phyloP scores from a whole-genome alignment of 1,139 yeast species.

The Diutina pseudorugosa region DNA sequence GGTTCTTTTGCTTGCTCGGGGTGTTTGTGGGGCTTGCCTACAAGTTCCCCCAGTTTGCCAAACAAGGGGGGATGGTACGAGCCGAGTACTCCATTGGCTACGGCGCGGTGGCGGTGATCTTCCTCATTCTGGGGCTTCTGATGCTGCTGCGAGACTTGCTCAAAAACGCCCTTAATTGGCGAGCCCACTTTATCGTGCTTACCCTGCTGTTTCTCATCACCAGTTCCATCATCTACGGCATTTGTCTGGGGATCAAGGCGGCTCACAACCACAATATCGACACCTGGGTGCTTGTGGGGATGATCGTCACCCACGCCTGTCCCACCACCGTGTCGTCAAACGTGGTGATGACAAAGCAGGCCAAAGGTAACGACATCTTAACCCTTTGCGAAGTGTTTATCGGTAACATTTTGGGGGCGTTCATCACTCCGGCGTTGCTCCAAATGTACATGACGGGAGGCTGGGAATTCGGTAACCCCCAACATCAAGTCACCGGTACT shows the following conservation, averaged over 20 bases:
- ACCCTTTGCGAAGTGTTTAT: conserved; percentile 77
- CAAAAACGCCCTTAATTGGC: conserved; percentile 57
- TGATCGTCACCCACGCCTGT: conserved; percentile 72
- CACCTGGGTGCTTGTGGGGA: conserved; percentile 65
- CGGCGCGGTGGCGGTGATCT: conserved; percentile 79
- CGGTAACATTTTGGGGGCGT: conserved; percentile 78
- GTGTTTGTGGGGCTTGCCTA: conserved; percentile 64
- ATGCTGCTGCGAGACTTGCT: conserved; percentile 54
- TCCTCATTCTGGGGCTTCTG: conserved; percentile 67
- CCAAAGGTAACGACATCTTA: conserved; percentile 69
- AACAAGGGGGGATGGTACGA: conserved; percentile 65
- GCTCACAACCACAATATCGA: conserved; percentile 48
- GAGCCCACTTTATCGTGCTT: conserved; percentile 68
- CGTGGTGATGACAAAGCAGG: conserved; percentile 81
- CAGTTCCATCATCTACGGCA: conserved; percentile 62
- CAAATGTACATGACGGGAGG: conserved; percentile 53
- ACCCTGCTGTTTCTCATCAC: conserved; percentile 63
- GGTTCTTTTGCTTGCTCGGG: conserved; percentile 71
- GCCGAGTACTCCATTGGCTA: conserved; percentile 72
- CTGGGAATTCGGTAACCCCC: conserved; percentile 80
- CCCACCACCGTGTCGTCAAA: conserved; percentile 89
- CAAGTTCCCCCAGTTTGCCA: conserved; percentile 70
- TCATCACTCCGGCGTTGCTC: conserved; percentile 71
- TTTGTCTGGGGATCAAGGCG: conserved; percentile 52
- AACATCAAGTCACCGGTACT: conserved; percentile 33